phyloP scores from a whole-genome alignment of 2,329 filamentous ascomycete species.

The Dendryphion nanum region DNA sequence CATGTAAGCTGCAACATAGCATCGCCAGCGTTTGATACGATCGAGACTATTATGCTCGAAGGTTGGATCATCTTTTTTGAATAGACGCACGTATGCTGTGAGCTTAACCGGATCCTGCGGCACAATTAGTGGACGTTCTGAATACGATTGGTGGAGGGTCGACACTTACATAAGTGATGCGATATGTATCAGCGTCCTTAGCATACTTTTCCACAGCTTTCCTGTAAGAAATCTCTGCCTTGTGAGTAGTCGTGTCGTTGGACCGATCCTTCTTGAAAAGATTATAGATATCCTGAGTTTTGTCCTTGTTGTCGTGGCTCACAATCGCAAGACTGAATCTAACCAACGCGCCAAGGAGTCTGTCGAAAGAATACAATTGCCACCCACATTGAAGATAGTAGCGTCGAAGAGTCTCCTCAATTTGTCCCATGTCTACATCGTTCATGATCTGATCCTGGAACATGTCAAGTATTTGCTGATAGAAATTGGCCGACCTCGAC shows the following conservation, averaged over 20 bases:
- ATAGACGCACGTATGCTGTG: conserved; percentile 74
- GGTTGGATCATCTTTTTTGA: conserved; percentile 79
- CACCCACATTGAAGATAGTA: conserved; percentile 91
- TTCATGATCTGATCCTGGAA: conserved; percentile 83
- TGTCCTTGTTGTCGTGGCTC: conserved; percentile 84
- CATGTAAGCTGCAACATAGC: conserved; percentile 91
- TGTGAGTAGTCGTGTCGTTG: conserved; percentile 81
- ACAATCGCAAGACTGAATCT: conserved; percentile 82
- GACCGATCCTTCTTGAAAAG: conserved; percentile 81
- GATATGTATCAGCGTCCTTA: conserved; percentile 89
- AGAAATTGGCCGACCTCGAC: conserved; percentile 67
- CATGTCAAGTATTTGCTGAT: conserved; percentile 79
- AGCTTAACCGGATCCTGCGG: conserved; percentile 58
- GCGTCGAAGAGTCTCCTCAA: conserved; percentile 87
- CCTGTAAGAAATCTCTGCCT: conserved; percentile 84
- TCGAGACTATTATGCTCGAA: conserved; percentile 72
- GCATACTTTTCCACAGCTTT: conserved; percentile 91
- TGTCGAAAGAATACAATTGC: conserved; percentile 90
- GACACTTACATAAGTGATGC: conserved; percentile 82
- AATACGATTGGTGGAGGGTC: background rate
- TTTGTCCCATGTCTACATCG: conserved; percentile 76
- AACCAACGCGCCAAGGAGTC: conserved; percentile 77
- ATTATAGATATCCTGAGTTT: conserved; percentile 85
- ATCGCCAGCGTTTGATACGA: conserved; percentile 73
- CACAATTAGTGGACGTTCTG: conserved; percentile 23